Conservation (phyloP, 2,329 filamentous ascomycete genomes). For the Penicillium brasilianum region DNA sequence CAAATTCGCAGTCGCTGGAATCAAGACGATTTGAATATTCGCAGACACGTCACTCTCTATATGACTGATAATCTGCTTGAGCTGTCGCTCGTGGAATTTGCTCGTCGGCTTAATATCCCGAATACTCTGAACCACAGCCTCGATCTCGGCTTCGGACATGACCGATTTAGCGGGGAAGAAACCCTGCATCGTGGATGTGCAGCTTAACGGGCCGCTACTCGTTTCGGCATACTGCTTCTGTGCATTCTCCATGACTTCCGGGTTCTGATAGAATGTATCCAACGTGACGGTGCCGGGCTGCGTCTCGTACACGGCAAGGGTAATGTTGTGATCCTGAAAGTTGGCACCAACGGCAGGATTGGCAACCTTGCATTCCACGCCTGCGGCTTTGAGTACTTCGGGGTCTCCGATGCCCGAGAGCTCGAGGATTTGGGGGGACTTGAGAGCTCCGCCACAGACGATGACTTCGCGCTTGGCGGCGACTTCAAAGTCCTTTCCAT, state of each 20-base stretch:
- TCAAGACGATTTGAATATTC: conserved; percentile 21
- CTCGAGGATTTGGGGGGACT: conserved; percentile 64
- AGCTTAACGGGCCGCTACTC: conserved; percentile 12
- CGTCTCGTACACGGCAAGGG: conserved; percentile 19
- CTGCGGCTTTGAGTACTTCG: conserved; percentile 45
- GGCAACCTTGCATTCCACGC: conserved; percentile 49
- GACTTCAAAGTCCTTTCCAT: conserved; percentile 43
- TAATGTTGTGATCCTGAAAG: conserved; percentile 51
- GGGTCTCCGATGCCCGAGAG: conserved; percentile 64
- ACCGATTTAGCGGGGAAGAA: conserved; percentile 22
- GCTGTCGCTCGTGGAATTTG: conserved; percentile 22
- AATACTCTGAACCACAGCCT: conserved; percentile 21
- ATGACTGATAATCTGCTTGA: conserved; percentile 18
- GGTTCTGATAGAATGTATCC: conserved; percentile 19
- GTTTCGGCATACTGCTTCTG: conserved; percentile 19
- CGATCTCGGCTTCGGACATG: conserved; percentile 19
- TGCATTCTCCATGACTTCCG: conserved; percentile 19
- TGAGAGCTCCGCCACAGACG: conserved; percentile 62
- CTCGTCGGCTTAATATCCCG: conserved; percentile 22
- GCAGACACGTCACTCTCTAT: conserved; percentile 21
- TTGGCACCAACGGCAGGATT: conserved; percentile 55
- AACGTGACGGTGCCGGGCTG: conserved; percentile 15
- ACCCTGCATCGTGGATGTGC: conserved; percentile 19
- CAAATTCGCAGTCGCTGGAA: conserved; percentile 12
- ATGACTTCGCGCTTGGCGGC: conserved; percentile 58